Evolutionary conservation across 1,139 yeast genomes (phyloP).

Genomic region (Blastobotrys apis): DNA sequence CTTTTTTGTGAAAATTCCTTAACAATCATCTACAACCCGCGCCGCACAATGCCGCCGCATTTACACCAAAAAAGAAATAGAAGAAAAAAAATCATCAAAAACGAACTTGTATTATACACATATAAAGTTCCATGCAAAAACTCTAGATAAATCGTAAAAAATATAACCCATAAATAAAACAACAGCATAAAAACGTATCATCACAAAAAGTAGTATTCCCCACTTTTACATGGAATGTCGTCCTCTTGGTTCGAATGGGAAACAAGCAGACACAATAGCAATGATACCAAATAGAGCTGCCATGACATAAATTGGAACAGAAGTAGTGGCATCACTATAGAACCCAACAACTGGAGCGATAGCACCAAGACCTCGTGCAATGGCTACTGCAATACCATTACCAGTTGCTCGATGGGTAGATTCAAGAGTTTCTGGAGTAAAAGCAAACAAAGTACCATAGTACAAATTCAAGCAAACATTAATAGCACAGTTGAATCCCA

Average conservation of each 20-base stretch:
- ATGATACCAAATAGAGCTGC: constrained; percentile 49
- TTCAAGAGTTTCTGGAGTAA: constrained; percentile 45
- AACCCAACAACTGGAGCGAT: constrained; percentile 52
- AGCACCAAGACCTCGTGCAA: constrained; percentile 46
- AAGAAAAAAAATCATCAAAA: no score
- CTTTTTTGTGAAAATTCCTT: no score
- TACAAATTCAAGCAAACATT: constrained; percentile 50
- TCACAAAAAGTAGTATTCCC: no score
- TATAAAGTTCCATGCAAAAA: no score
- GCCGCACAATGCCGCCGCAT: no score
- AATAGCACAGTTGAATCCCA: constrained; percentile 51
- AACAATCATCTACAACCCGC: no score
- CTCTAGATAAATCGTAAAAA: no score
- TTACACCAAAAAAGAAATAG: no score
- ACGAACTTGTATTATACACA: no score
- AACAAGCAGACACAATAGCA: constrained; percentile 41
- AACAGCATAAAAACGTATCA: no score
- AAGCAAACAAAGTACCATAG: constrained; percentile 54
- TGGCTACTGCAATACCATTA: constrained; percentile 46
- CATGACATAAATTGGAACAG: constrained; percentile 55
- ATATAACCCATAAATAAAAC: no score
- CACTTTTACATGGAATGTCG: constrained; percentile 20
- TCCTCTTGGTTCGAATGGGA: constrained; percentile 44
- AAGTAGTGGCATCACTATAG: constrained; percentile 42
- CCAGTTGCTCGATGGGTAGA: constrained; percentile 55